These are phyloP conservation scores for Rhodotorula kratochvilovae DNA, from an alignment of 768 basidiomycete genomes.

Conservation along the genomic window DNA sequence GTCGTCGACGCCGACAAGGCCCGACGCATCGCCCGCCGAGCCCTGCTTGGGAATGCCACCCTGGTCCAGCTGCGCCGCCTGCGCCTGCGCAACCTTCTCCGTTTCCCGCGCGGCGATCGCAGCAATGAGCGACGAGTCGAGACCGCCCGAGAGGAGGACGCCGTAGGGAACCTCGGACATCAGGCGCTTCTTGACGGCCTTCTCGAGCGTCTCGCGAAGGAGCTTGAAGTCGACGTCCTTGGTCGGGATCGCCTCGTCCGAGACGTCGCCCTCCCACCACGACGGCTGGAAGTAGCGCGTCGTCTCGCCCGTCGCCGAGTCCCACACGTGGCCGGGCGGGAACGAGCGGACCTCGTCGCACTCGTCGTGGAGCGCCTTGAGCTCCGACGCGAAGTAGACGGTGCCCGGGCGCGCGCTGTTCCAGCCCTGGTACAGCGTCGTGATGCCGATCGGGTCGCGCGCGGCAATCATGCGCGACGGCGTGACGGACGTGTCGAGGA, in stretches of 20 bases:
- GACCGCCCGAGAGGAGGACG: constrained; percentile 86
- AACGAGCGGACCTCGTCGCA: constrained; percentile 93
- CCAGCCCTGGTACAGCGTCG: constrained; percentile 98
- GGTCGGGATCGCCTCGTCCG: constrained; percentile 60
- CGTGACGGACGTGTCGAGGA: constrained; percentile 84
- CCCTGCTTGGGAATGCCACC: constrained; percentile 1
- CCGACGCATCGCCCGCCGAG: constrained; percentile 49
- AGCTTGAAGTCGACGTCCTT: constrained; percentile 61
- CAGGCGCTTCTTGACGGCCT: constrained; percentile 84
- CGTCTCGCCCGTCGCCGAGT: constrained; percentile 72
- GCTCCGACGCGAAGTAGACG: constrained; percentile 90
- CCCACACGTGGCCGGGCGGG: constrained; percentile 95
- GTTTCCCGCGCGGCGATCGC: constrained; percentile 92
- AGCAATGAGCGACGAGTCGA: constrained; percentile 94
- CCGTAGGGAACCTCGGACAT: constrained; percentile 99
- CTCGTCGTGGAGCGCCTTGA: constrained; percentile 83
- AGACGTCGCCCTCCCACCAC: constrained; percentile 83
- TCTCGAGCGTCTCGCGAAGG: constrained; percentile 77
- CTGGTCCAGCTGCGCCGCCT: constrained; percentile 60
- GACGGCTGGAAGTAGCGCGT: constrained; percentile 79
- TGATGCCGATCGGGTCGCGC: constrained; percentile 94
- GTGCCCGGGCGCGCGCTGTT: constrained; percentile 72
- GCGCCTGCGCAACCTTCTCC: constrained; percentile 77
- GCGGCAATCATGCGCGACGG: constrained; percentile 90
- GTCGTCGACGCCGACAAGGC: constrained; percentile 27